Evolutionary conservation across 495 filamentous ascomycete species (phyloP).

Genomic region (Aspergillus nanangensis): DNA sequence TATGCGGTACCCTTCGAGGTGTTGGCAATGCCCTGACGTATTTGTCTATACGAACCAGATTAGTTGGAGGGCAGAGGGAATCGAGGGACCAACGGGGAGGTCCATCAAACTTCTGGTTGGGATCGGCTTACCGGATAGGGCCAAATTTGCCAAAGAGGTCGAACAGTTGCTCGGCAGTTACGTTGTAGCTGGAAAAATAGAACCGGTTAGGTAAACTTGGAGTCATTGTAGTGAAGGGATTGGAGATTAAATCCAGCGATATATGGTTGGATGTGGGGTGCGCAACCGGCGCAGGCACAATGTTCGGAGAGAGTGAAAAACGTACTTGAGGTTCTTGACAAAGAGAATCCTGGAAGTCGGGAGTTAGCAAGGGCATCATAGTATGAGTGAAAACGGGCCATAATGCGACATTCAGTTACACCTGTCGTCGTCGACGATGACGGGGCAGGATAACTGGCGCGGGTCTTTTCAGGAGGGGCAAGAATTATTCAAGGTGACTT

Average conservation of each 20-base stretch:
- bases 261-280: not conserved
- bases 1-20: slow-evolving; percentile 98
- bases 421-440: too few relatives aligned
- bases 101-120: not conserved
- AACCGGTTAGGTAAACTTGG: slow-evolving; percentile 5
- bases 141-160: slow-evolving; percentile 94
- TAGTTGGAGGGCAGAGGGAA: not conserved
- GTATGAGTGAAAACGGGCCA: too few relatives aligned
- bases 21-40: slow-evolving; percentile 94
- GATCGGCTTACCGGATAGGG: slow-evolving; percentile 70
- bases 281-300: too few relatives aligned
- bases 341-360: slow-evolving; percentile 75
- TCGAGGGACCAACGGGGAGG: not conserved
- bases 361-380: too few relatives aligned
- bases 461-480: slow-evolving; percentile 27
- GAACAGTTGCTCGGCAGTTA: slow-evolving; percentile 89
- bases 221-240: not conserved
- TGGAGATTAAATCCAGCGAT: too few relatives aligned
- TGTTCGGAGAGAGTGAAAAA: slow-evolving; percentile 7
- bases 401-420: too few relatives aligned
- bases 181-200: slow-evolving; percentile 70
- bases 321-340: slow-evolving; percentile 94
- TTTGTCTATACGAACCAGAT: slow-evolving; percentile 60
- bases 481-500: slow-evolving; percentile 31
- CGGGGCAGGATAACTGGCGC: slow-evolving; percentile 11